Conservation (phyloP, 805 yeast species). For the Starmerella etchellsii region DNA sequence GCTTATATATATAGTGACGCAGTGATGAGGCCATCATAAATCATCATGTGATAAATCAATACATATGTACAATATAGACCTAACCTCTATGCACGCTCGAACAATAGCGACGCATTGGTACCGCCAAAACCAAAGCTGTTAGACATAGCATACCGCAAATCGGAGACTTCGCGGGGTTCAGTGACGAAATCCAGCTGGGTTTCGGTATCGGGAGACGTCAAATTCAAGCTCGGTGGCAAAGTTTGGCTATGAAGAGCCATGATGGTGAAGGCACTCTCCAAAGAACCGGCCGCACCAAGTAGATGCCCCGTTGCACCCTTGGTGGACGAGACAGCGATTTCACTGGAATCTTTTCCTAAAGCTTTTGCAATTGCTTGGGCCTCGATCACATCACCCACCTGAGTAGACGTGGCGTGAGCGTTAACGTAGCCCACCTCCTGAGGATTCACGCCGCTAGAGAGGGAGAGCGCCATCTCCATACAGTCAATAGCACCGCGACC, state of each 20-base stretch:
- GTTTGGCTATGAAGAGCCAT: conserved; percentile 43
- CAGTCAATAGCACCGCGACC: conserved; percentile 80
- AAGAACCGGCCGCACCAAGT: conserved; percentile 91
- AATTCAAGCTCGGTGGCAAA: conserved; percentile 74
- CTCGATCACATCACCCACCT: conserved; percentile 81
- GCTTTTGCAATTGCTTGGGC: conserved; percentile 49
- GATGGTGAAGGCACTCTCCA: conserved; percentile 74
- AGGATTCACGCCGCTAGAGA: conserved; percentile 35
- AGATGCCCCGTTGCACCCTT: conserved; percentile 92
- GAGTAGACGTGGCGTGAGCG: conserved; percentile 95
- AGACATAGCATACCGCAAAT: conserved; percentile 50
- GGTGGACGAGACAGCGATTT: conserved; percentile 46
- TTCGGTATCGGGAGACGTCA: conserved; percentile 31
- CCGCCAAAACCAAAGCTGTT: conserved; percentile 99
- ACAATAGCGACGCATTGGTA: conserved; percentile 59
- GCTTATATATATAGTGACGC: too few species aligned
- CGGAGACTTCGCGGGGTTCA: conserved; percentile 30
- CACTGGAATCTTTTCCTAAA: conserved; percentile 26
- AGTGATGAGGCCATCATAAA: too few species aligned
- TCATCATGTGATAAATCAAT: too few species aligned
- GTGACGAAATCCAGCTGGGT: conserved; percentile 46
- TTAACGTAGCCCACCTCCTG: conserved; percentile 60
- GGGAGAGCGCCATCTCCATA: conserved; percentile 58
- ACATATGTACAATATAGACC: too few species aligned
- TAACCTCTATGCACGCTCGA: conserved; percentile 18